These are phyloP conservation scores for Juglanconis sp. DNA, from an alignment of 2,329 filamentous ascomycete genomes.

Conservation along the genomic window DNA sequence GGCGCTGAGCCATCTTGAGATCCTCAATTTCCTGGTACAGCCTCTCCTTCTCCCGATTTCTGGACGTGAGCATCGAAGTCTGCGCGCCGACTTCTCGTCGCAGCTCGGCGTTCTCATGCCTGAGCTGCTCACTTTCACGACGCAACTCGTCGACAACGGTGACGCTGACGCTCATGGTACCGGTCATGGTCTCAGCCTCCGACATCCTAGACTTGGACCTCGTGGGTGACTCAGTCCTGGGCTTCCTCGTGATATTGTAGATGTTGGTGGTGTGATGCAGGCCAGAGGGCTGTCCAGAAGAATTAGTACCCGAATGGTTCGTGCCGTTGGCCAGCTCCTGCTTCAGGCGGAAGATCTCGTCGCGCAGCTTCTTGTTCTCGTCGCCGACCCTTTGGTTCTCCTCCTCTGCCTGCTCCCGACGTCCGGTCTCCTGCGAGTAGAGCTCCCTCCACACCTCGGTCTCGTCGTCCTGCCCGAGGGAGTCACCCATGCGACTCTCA, in stretches of 20 bases:
- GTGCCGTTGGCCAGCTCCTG: slow-evolving; percentile 47
- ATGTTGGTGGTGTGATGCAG: slow-evolving; percentile 63
- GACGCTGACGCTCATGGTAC: slow-evolving; percentile 48
- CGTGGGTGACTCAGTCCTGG: slow-evolving; percentile 42
- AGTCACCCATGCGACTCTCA: slow-evolving; percentile 38
- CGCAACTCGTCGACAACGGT: slow-evolving; percentile 75
- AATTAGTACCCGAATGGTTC: slow-evolving; percentile 19
- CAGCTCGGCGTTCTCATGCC: slow-evolving; percentile 89
- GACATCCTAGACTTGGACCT: slow-evolving; percentile 50
- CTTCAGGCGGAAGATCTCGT: slow-evolving; percentile 75
- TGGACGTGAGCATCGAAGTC: slow-evolving; percentile 93
- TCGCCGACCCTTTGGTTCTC: slow-evolving; percentile 78
- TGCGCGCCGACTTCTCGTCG: slow-evolving; percentile 91
- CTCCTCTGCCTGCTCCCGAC: slow-evolving; percentile 85
- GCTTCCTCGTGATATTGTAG: slow-evolving; percentile 61
- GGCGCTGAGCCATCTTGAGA: slow-evolving; percentile 81
- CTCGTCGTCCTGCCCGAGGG: slow-evolving; percentile 29
- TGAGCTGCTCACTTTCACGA: slow-evolving; percentile 68
- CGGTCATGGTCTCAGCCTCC: slow-evolving; percentile 48
- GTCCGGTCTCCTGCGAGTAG: slow-evolving; percentile 83
- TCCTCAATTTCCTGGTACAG: slow-evolving; percentile 97
- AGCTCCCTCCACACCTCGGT: slow-evolving; percentile 45
- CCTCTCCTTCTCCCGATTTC: slow-evolving; percentile 91
- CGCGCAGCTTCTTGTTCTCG: slow-evolving; percentile 77
- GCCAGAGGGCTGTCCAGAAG: slow-evolving; percentile 21